A percentile compares a stretch with the other conserved stretches of the same genome.
Conservation (phyloP, 2,329 filamentous ascomycete genomes). For the Davidsoniella virescens region DNA sequence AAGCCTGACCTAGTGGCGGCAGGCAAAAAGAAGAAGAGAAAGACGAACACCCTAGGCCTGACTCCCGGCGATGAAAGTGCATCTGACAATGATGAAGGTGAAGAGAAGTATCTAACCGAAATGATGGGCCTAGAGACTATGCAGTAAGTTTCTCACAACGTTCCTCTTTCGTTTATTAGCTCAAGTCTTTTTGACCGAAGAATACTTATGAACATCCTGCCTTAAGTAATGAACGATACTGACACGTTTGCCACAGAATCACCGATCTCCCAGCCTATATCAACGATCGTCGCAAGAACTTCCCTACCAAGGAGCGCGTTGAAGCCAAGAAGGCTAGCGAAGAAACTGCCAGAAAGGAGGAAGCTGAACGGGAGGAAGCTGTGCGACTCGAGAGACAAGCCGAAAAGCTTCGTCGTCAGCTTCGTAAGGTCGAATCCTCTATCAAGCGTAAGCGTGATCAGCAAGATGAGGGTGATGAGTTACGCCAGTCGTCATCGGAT, state of each 20-base stretch:
- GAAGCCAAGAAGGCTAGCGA: conserved; percentile 42
- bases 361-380: conserved; percentile 38
- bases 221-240: no score
- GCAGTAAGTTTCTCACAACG: conserved; percentile 27
- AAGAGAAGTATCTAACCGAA: conserved; percentile 50
- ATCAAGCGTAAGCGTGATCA: conserved; percentile 53
- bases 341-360: conserved; percentile 31
- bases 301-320: conserved; percentile 58
- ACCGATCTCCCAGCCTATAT: conserved; percentile 68
- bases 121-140: conserved; percentile 39
- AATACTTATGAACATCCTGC: no score
- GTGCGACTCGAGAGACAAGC: conserved; percentile 36
- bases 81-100: conserved; percentile 49
- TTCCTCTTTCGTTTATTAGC: neutral
- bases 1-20: conserved; percentile 28
- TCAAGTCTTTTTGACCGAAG: neutral
- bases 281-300: conserved; percentile 62
- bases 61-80: conserved; percentile 49
- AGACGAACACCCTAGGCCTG: conserved; percentile 55
- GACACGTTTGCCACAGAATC: conserved; percentile 23
- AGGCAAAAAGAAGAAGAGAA: conserved; percentile 54
- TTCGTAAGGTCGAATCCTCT: conserved; percentile 55
- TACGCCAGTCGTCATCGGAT: conserved; percentile 33
- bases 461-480: conserved; percentile 50
- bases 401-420: conserved; percentile 44